These are phyloP conservation scores for Centaurea solstitialis DNA, from an alignment of 129 eudicot genomes.

Conservation along the genomic window DNA sequence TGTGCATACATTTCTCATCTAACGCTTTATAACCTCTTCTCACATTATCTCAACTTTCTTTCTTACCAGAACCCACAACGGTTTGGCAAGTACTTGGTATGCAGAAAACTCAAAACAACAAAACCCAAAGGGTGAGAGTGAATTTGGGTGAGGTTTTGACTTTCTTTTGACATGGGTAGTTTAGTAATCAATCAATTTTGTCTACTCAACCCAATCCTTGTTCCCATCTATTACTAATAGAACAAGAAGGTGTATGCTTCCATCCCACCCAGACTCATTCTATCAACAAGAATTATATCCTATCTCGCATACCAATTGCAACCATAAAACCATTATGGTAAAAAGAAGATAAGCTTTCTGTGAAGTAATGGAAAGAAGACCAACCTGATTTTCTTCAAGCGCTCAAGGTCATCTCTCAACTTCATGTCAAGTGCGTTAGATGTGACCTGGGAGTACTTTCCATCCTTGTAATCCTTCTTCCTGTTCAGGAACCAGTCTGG, in stretches of 20 bases:
- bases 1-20: too few species aligned
- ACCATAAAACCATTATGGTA: not conserved
- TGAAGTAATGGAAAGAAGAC: not conserved
- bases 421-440: slow-evolving; percentile 79
- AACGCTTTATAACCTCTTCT: too few species aligned
- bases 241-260: too few species aligned
- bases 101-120: too few species aligned
- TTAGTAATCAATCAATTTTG: not conserved
- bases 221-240: not conserved
- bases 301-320: not conserved
- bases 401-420: slow-evolving; percentile 76
- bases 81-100: too few species aligned
- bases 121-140: not conserved
- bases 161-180: not conserved
- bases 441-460: slow-evolving; percentile 63
- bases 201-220: not conserved
- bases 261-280: not conserved
- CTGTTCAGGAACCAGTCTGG: slow-evolving; percentile 79
- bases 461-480: slow-evolving; percentile 81
- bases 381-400: slow-evolving; percentile 73
- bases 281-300: not conserved
- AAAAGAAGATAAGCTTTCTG: not conserved
- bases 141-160: not conserved
- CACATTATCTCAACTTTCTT: too few species aligned
- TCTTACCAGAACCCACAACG: too few species aligned